Conservation (phyloP, 1,284 basidiomycete genomes). For the Clitocybe nebularis region DNA sequence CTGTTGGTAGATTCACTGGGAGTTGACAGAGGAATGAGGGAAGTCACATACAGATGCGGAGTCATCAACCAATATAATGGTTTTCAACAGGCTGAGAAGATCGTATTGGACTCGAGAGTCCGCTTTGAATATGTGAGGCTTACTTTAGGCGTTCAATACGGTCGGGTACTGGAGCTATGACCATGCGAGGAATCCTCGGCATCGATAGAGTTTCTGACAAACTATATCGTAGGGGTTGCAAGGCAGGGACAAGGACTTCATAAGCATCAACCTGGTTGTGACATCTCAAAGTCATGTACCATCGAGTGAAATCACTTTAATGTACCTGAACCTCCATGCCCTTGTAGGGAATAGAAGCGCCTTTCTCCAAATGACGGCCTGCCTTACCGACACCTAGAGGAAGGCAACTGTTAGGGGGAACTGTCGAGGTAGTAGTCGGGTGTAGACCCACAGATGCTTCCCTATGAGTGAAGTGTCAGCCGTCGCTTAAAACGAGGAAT, state of each 20-base stretch:
- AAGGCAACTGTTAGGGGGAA: neutral
- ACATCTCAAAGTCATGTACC: too few relatives aligned
- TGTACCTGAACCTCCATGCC: slow-evolving; percentile 15
- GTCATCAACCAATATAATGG: slow-evolving; percentile 41
- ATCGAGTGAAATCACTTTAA: neutral
- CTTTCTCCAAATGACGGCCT: slow-evolving; percentile 16
- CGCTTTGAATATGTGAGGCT: neutral
- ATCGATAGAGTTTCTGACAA: slow-evolving; percentile 20
- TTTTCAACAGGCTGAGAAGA: slow-evolving; percentile 16
- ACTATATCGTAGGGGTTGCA: slow-evolving; percentile 13
- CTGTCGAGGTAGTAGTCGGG: neutral
- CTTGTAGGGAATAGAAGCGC: slow-evolving; percentile 19
- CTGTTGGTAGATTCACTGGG: slow-evolving; percentile 8
- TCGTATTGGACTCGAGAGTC: too few relatives aligned
- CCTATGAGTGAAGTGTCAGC: slow-evolving; percentile 2
- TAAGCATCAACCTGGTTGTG: slow-evolving; percentile 20
- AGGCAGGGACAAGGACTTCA: slow-evolving; percentile 21
- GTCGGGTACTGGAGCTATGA: neutral
- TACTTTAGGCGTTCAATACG: slow-evolving; percentile 11
- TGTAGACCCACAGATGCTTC: slow-evolving; percentile 11
- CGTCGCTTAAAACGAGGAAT: neutral
- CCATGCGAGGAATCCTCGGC: slow-evolving; percentile 13
- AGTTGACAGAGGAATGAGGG: slow-evolving; percentile 9
- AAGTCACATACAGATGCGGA: slow-evolving; percentile 42
- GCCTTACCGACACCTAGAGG: slow-evolving; percentile 19